These are phyloP conservation scores for Agrocybe praecox DNA, from an alignment of 768 basidiomycete genomes.

Conservation along the genomic window DNA sequence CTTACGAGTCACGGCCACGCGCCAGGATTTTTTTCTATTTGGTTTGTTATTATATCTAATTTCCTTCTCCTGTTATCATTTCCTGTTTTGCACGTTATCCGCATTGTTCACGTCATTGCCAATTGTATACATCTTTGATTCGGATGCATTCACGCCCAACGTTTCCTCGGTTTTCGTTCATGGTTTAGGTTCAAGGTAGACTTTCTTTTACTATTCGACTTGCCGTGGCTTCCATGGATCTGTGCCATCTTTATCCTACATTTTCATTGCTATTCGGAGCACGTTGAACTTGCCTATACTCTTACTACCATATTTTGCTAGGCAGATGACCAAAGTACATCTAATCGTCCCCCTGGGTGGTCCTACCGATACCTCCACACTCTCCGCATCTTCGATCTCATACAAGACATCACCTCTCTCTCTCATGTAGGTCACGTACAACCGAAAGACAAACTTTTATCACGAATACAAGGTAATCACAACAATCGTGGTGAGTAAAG, in stretches of 20 bases:
- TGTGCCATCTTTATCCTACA: background rate
- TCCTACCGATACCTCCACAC: background rate
- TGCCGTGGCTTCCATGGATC: conserved; percentile 28
- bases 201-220: conserved; percentile 4
- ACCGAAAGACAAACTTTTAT: background rate
- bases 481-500: background rate
- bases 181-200: conserved; percentile 13
- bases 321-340: conserved; percentile 9
- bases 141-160: conserved; percentile 13
- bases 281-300: conserved; percentile 8
- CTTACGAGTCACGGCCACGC: conserved; percentile 4
- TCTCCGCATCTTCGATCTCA: background rate
- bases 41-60: conserved; percentile 15
- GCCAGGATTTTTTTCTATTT: conserved; percentile 5
- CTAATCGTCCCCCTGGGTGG: background rate
- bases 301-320: conserved; percentile 14
- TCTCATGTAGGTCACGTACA: background rate
- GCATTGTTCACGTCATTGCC: conserved; percentile 25
- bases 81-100: conserved; percentile 18
- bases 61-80: conserved; percentile 10
- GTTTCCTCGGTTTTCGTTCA: conserved; percentile 19
- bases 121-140: conserved; percentile 29
- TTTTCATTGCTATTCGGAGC: conserved; percentile 5
- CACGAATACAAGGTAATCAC: background rate
- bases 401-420: background rate